Evolutionary conservation across 169 alveolate genomes (phyloP).

Genomic region (Eimeria necatrix): DNA sequence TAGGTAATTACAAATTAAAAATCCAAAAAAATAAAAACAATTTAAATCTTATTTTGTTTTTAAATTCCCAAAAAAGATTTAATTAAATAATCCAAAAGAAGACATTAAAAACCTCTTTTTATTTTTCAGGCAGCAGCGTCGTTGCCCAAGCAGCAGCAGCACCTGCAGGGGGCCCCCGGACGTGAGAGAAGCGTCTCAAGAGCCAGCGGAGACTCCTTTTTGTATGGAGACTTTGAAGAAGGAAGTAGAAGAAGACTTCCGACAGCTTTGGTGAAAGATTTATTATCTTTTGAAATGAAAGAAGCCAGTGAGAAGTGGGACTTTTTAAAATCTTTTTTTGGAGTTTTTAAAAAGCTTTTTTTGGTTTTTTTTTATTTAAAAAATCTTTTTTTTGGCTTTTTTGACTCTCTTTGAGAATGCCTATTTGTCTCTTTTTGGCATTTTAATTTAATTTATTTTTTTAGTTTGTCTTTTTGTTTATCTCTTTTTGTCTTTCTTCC

Average conservation of each 20-base stretch:
- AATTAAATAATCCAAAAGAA: not conserved
- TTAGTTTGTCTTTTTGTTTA: too few species aligned
- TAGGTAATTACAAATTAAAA: not conserved
- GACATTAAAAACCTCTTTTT: not conserved
- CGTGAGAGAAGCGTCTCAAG: not conserved
- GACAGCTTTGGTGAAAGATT: not conserved
- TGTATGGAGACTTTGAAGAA: not conserved
- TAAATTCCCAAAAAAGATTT: not conserved
- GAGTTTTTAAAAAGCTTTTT: too few species aligned
- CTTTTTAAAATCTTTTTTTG: too few species aligned
- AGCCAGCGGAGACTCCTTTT: not conserved
- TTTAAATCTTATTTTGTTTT: too few species aligned
- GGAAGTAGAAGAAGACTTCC: not conserved
- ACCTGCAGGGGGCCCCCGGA: not conserved
- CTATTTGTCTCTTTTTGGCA: too few species aligned
- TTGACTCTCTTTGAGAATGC: too few species aligned
- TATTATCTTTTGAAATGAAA: conserved; percentile 5
- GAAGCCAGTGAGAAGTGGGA: too few species aligned
- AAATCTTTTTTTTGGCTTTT: too few species aligned
- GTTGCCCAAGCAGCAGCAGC: not conserved
- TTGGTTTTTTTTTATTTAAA: too few species aligned
- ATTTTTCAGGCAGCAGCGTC: not conserved
- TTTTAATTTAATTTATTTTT: too few species aligned
- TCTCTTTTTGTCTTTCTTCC: too few species aligned
- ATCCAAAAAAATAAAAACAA: too few species aligned